A percentile compares a stretch with the other conserved stretches of the same genome.
Conservation (phyloP, 768 basidiomycete species). For the Tylopilus subfusipes region DNA sequence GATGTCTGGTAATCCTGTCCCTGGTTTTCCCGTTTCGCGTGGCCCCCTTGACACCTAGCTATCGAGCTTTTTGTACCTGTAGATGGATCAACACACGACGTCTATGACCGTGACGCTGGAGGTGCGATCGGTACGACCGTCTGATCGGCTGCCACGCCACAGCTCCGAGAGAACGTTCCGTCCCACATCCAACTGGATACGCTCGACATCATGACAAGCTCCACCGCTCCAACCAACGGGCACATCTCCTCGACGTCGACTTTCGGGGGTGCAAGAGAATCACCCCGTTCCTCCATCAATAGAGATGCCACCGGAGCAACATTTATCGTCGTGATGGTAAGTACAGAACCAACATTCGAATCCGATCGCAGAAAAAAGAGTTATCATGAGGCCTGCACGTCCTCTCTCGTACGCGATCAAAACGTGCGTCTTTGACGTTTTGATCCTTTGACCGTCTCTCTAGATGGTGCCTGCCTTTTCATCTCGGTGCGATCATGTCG, state of each 20-base stretch:
- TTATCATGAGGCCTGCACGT: neutral
- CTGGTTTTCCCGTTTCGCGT: neutral
- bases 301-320: constrained; percentile 9
- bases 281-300: neutral
- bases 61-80: constrained; percentile 8
- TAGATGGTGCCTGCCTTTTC: too few relatives aligned
- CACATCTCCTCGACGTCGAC: neutral
- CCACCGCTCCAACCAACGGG: neutral
- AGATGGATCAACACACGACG: constrained; percentile 1
- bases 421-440: neutral
- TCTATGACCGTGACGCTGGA: neutral
- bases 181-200: neutral
- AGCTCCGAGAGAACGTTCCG: neutral
- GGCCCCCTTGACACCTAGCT: neutral
- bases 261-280: neutral
- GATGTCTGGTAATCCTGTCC: constrained; percentile 1
- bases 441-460: too few relatives aligned
- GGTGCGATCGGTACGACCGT: neutral
- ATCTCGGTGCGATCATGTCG: too few relatives aligned
- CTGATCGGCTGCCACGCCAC: neutral
- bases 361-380: neutral
- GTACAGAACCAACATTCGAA: constrained; percentile 2
- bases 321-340: constrained; percentile 52
- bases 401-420: neutral
- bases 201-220: neutral